Conservation (phyloP, 2,329 filamentous ascomycete genomes). For the Nemania sp. region DNA sequence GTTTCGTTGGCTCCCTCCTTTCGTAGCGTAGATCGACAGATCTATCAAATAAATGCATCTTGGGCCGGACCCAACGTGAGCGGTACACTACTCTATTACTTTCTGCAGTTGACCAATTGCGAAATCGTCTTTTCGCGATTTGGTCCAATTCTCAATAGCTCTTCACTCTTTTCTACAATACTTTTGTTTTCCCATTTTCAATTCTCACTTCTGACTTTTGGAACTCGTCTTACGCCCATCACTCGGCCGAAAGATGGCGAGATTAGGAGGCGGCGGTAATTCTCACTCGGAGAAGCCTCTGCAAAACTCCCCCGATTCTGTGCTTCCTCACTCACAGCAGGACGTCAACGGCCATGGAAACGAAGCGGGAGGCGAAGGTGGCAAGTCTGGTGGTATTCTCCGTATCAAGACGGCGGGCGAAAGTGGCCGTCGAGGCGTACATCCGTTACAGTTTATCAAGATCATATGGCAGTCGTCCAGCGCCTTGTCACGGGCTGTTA, state of each 20-base stretch:
- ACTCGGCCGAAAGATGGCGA: slow-evolving; percentile 14
- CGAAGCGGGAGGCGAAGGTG: slow-evolving; percentile 18
- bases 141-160: neutral
- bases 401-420: slow-evolving; percentile 55
- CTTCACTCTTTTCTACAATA: neutral
- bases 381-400: slow-evolving; percentile 22
- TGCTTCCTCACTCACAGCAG: slow-evolving; percentile 34
- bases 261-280: neutral
- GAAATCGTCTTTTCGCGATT: neutral
- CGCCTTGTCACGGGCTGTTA: slow-evolving; percentile 65
- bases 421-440: slow-evolving; percentile 67
- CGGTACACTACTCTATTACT: too few species aligned
- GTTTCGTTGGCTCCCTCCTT: slow-evolving; percentile 15
- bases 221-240: neutral
- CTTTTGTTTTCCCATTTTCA: neutral
- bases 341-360: slow-evolving; percentile 17
- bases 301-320: slow-evolving; percentile 28
- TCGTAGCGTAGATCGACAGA: slow-evolving; percentile 11
- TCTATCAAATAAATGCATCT: too few species aligned
- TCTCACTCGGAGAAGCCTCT: slow-evolving; percentile 27
- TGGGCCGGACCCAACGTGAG: too few species aligned
- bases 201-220: neutral
- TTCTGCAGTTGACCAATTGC: too few species aligned
- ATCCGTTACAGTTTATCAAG: slow-evolving; percentile 64
- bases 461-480: slow-evolving; percentile 68